A percentile compares a stretch with the other conserved stretches of the same genome.
Evolutionary conservation across 805 yeast genomes (phyloP).

Genomic region (Grigorovia transvaalensis): DNA sequence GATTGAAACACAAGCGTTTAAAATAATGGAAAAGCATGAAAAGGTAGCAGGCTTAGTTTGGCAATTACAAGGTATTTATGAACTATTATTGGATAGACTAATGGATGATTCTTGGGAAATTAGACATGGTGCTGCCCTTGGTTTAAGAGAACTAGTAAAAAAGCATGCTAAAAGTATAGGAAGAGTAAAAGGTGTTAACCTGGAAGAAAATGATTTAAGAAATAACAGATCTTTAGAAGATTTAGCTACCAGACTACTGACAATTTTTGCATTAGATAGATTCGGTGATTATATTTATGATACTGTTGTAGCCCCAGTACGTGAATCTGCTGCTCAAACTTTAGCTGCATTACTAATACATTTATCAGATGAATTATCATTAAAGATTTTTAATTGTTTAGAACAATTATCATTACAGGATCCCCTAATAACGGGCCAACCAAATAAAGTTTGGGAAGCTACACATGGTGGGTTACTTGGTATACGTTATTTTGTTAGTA

Average conservation of each 20-base stretch:
- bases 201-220: conserved; percentile 50
- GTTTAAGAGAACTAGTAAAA: conserved; percentile 63
- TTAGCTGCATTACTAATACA: conserved; percentile 81
- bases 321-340: conserved; percentile 94
- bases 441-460: conserved; percentile 77
- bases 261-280: conserved; percentile 83
- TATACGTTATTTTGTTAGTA: conserved; percentile 80
- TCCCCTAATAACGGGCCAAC: conserved; percentile 29
- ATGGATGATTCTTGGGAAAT: conserved; percentile 87
- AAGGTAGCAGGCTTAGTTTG: conserved; percentile 69
- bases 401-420: conserved; percentile 63
- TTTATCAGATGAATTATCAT: conserved; percentile 43
- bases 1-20: conserved; percentile 67
- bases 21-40: conserved; percentile 59
- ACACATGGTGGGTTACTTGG: conserved; percentile 98
- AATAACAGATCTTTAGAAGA: conserved; percentile 75
- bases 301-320: conserved; percentile 95
- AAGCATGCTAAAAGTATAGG: conserved; percentile 84
- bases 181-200: conserved; percentile 53
- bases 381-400: conserved; percentile 54
- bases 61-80: conserved; percentile 93
- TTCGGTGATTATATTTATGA: conserved; percentile 97
- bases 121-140: conserved; percentile 92
- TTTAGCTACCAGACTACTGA: conserved; percentile 71
- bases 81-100: conserved; percentile 63